A percentile compares a stretch with the other conserved stretches of the same genome.
Conservation (phyloP, 2,329 filamentous ascomycete species). For the Xylaria multiplex region DNA sequence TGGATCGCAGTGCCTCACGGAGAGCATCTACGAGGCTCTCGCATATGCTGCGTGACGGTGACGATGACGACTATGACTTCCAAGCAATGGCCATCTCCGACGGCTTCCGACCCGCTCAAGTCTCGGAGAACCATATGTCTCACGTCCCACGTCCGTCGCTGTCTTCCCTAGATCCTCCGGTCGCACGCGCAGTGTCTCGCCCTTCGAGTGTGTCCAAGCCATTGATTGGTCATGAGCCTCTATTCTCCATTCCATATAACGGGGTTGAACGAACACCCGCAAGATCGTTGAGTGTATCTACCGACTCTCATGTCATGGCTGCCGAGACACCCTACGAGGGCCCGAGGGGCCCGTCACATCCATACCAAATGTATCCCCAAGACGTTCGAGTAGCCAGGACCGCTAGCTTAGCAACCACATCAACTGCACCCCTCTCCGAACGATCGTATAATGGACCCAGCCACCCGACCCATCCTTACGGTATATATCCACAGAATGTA, state of each 20-base stretch:
- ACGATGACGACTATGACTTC: constrained; percentile 62
- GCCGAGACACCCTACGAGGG: constrained; percentile 74
- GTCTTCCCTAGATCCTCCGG: constrained; percentile 38
- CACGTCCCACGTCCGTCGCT: constrained; percentile 39
- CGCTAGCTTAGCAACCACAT: constrained; percentile 75
- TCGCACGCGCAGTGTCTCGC: constrained; percentile 47
- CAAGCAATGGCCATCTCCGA: constrained; percentile 61
- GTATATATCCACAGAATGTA: constrained; percentile 85
- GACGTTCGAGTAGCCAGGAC: constrained; percentile 62
- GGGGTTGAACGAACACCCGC: constrained; percentile 48
- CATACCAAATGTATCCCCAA: constrained; percentile 86
- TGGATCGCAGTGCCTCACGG: constrained; percentile 56
- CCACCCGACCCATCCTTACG: constrained; percentile 85
- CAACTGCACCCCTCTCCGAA: constrained; percentile 69
- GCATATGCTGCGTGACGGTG: constrained; percentile 41
- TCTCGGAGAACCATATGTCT: constrained; percentile 39
- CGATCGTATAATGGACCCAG: constrained; percentile 68
- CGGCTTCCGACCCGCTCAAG: constrained; percentile 47
- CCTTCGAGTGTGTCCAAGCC: constrained; percentile 68
- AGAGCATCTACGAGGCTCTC: constrained; percentile 56
- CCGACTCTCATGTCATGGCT: constrained; percentile 53
- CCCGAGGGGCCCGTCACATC: constrained; percentile 79
- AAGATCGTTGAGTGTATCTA: constrained; percentile 50
- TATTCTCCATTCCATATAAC: constrained; percentile 64
- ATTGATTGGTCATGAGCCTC: constrained; percentile 59